Evolutionary conservation across 805 yeast species (phyloP).

Genomic region (Saccharomycopsis oosterbeekiorum): DNA sequence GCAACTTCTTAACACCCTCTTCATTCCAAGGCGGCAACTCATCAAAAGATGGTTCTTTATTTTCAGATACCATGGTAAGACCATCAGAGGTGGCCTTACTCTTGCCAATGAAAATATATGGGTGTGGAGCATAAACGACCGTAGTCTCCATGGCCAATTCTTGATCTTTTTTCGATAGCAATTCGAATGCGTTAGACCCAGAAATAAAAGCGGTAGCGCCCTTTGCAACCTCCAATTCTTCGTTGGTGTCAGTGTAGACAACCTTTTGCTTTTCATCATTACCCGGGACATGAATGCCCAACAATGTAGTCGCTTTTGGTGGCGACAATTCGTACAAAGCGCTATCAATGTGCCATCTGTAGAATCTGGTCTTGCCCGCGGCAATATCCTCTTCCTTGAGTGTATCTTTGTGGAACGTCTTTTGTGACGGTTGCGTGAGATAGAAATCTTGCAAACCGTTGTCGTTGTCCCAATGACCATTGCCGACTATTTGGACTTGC

Average conservation of each 20-base stretch:
- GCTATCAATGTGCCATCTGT: slow-evolving; percentile 92
- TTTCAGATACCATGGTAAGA: slow-evolving; percentile 74
- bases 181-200: slow-evolving; percentile 69
- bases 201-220: slow-evolving; percentile 88
- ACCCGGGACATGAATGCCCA: slow-evolving; percentile 76
- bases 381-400: slow-evolving; percentile 56
- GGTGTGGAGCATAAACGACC: slow-evolving; percentile 87
- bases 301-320: slow-evolving; percentile 74
- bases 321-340: slow-evolving; percentile 82
- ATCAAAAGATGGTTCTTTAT: slow-evolving; percentile 55
- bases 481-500: slow-evolving; percentile 85
- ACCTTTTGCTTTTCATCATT: slow-evolving; percentile 52
- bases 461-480: slow-evolving; percentile 49
- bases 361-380: slow-evolving; percentile 60
- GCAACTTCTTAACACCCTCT: slow-evolving; percentile 63
- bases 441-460: slow-evolving; percentile 42
- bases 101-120: slow-evolving; percentile 74
- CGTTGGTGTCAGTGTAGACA: slow-evolving; percentile 57
- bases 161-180: slow-evolving; percentile 59
- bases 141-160: slow-evolving; percentile 66
- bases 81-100: slow-evolving; percentile 83
- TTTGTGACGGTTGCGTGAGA: slow-evolving; percentile 79
- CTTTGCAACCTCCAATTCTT: slow-evolving; percentile 55
- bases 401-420: slow-evolving; percentile 62
- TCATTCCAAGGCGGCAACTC: slow-evolving; percentile 80